Base-by-base conservation (phyloP, 2,329 filamentous ascomycete genomes). In the Cytospora piceicola region DNA sequence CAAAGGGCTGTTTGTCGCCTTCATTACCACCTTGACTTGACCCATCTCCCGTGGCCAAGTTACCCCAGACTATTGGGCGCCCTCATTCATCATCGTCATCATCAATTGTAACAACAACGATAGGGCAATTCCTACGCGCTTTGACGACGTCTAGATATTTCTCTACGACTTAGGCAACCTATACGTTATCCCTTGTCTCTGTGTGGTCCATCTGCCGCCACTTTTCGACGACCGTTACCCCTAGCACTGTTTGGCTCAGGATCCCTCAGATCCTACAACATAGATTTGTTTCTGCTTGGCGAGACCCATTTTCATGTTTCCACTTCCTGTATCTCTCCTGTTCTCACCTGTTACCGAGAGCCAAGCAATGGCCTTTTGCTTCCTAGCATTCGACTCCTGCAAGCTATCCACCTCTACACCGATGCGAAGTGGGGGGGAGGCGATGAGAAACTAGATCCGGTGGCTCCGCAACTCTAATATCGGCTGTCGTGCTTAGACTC, bases 391-490 rank as follows among this genome's bases (percentile, higher is more conserved):
- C 46, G 46, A 49, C 51, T 55, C 24, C 11, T 61, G 24, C 17
- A 24, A n/a, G 32, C 11, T 54, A n/a, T 30, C 49, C 58, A 42
- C 51, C 15, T 36, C 39, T 51, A 46, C 39, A 54, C 60, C 60
- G 60, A 51, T 51, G 27, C 34, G 29, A 20, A 51, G 60, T 63
- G 60, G 60, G 60, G 60, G 60, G 53, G 56, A 57, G 60, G 53
- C 36, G 36, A 32, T 57, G 60, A 63, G 60, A 63, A 63, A 57
- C 52, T 63, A 57, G 60, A 53, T 54, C 60, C 53, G 60, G 60
- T 27, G 52, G 60, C 60, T 54, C 60, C 60, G 60, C 60, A 49
- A 49, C 46, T 49, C 46, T 49, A 24, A 49, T 49, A 49, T 49
- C 46, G 46, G 46, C 46, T 49, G n/a, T 49, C 46, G 46, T 49